phyloP scores from a whole-genome alignment of 2,329 filamentous ascomycete species.

The Neofusicoccum kwambonambiense region DNA sequence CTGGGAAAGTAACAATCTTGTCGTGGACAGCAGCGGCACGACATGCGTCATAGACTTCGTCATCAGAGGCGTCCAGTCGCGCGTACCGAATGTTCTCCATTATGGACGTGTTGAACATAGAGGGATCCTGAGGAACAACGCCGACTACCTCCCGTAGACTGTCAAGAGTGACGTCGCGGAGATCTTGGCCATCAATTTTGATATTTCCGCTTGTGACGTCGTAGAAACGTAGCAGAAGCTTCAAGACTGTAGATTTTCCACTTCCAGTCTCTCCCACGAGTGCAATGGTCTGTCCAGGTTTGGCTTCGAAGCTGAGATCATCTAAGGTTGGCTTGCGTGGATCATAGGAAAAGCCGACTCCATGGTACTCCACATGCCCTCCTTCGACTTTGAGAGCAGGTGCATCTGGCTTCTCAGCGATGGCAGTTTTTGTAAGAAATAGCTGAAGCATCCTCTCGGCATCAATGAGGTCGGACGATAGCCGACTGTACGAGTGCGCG shows the following conservation, averaged over 20 bases:
- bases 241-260: constrained; percentile 63
- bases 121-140: constrained; percentile 64
- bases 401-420: constrained; percentile 15
- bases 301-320: constrained; percentile 49
- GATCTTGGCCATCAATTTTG: constrained; percentile 58
- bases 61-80: constrained; percentile 59
- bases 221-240: constrained; percentile 61
- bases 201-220: constrained; percentile 57
- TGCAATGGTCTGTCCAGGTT: constrained; percentile 57
- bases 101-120: constrained; percentile 64
- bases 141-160: constrained; percentile 60
- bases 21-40: constrained; percentile 63
- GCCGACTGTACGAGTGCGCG: constrained; percentile 16
- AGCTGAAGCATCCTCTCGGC: constrained; percentile 22
- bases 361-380: constrained; percentile 54
- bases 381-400: constrained; percentile 42
- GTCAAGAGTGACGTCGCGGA: constrained; percentile 58
- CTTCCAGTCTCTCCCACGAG: constrained; percentile 63
- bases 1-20: constrained; percentile 59
- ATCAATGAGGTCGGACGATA: constrained; percentile 21
- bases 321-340: constrained; percentile 51
- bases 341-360: constrained; percentile 59
- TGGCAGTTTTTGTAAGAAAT: constrained; percentile 19
- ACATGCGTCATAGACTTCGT: constrained; percentile 61
- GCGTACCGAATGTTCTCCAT: constrained; percentile 66